Evolutionary conservation across 179 eudicot species (phyloP), one percentile per base, ranked within the genome.

Genomic region (Patellifolia procumbens): DNA sequence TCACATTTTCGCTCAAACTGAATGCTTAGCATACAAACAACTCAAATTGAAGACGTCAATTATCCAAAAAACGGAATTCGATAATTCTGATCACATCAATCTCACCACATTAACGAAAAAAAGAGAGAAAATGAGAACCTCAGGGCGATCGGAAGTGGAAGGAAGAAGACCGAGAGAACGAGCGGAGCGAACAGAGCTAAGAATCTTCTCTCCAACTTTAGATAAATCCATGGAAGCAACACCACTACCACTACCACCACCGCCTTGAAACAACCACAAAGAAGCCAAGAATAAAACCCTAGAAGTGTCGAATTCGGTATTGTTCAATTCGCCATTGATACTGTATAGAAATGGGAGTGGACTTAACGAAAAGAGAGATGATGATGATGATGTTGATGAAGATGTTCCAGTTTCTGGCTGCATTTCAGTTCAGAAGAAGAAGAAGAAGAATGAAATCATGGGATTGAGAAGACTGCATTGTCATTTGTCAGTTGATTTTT

Each of bases 161-260:
- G 97, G 97, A 43, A 94, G 93, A 37, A 94, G 83, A 55, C 94
- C 95, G 37, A 92, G 87, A 42, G 97, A 88, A 31, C 94, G 84
- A 46, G 97, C 97, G 46, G 98, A 91, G 37, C 97, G 96, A 71
- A 95, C 99, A 37, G 99, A 91, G 71, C 91, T 95, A 65, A 95
- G 85, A 35, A 95, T 83, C 79, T 84, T 93, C 88, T 95, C 97
- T 0, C 97, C 99, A 29, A 86, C 89, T 76, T 86, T 86, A 16
- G 96, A 91, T 51, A 91, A 88, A 87, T 94, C 98, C 98, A 94
- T 94, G 64, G 84, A 77, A 68, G 82, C 96, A 53, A 80, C 77
- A 51, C 70, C 84, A 45, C 81, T 61, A 29, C 74, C 83, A 35
- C 48, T 56, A 31, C 55, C 76, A 28, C 77, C 77, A 20, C 43